These are phyloP conservation scores for Colletotrichum sp. DNA, from an alignment of 2,329 filamentous ascomycete species.

Conservation along the genomic window DNA sequence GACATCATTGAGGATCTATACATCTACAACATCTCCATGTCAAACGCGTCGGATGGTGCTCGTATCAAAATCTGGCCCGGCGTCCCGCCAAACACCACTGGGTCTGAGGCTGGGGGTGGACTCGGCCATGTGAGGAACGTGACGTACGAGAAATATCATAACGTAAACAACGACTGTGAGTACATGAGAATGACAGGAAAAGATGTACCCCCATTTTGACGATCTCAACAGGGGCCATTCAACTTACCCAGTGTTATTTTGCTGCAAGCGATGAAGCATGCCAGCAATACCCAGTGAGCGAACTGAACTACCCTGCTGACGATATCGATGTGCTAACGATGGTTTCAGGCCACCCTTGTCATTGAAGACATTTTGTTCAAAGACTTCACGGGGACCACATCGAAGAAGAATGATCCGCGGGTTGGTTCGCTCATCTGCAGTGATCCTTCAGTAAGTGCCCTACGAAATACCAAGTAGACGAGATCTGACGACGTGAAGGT, in stretches of 20 bases:
- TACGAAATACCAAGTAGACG: neutral
- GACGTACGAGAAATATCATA: neutral
- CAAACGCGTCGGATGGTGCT: conserved; percentile 66
- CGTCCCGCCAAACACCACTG: neutral
- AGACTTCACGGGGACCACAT: neutral
- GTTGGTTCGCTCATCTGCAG: conserved; percentile 7
- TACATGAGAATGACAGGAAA: neutral
- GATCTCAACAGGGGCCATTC: neutral
- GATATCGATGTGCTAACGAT: neutral
- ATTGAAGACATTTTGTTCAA: neutral
- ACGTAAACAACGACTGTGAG: neutral
- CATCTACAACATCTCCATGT: conserved; percentile 64
- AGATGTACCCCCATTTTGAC: neutral
- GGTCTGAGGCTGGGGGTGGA: neutral
- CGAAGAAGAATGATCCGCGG: neutral
- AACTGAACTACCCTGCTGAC: too few species aligned
- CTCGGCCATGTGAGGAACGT: neutral
- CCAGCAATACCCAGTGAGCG: neutral
- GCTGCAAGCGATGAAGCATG: neutral
- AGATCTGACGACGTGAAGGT: neutral
- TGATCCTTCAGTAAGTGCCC: neutral
- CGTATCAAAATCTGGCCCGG: conserved; percentile 79
- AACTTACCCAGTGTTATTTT: neutral
- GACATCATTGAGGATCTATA: conserved; percentile 75
- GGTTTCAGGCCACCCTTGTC: neutral